Percentiles rank a stretch among this genome's conserved stretches.
phyloP scores from a whole-genome alignment of 2,329 filamentous ascomycete species.

The Truncatella angustata region DNA sequence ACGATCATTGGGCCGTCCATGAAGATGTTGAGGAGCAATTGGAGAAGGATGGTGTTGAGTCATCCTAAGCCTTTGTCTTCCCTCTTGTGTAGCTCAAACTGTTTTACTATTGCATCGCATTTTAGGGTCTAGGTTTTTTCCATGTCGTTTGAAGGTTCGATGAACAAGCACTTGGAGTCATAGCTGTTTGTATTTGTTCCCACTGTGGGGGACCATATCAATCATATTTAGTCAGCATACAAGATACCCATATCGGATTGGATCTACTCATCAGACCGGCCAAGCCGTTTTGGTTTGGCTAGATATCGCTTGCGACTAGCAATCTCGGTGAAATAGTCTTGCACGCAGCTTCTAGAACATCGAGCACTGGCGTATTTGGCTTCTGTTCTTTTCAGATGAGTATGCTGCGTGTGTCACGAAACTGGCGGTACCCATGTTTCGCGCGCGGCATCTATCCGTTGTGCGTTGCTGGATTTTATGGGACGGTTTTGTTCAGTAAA shows the following conservation, averaged over 20 bases:
- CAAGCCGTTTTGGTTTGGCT: too few species aligned
- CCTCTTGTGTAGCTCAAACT: not conserved
- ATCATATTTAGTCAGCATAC: not conserved
- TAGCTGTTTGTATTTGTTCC: not conserved
- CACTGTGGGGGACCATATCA: not conserved
- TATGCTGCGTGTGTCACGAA: too few species aligned
- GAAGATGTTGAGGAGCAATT: slow-evolving; percentile 19
- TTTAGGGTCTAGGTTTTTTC: not conserved
- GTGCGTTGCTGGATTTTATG: too few species aligned
- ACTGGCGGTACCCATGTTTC: too few species aligned
- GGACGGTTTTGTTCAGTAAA: too few species aligned
- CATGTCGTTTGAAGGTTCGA: not conserved
- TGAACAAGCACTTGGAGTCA: not conserved
- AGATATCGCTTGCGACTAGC: too few species aligned
- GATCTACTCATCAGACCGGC: too few species aligned
- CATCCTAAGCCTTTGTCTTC: not conserved
- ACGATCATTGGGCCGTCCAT: slow-evolving; percentile 27
- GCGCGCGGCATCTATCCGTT: too few species aligned
- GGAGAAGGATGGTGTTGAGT: slow-evolving; percentile 4
- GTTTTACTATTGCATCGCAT: slow-evolving; percentile 2
- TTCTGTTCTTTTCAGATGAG: too few species aligned
- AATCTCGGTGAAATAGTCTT: too few species aligned
- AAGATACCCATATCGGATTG: slow-evolving; percentile 1
- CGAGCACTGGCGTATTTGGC: too few species aligned
- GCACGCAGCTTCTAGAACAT: too few species aligned